Evolutionary conservation across 2,329 filamentous ascomycete species (phyloP), one percentile per base, ranked within the genome.

Genomic region (Penicillium sp.): DNA sequence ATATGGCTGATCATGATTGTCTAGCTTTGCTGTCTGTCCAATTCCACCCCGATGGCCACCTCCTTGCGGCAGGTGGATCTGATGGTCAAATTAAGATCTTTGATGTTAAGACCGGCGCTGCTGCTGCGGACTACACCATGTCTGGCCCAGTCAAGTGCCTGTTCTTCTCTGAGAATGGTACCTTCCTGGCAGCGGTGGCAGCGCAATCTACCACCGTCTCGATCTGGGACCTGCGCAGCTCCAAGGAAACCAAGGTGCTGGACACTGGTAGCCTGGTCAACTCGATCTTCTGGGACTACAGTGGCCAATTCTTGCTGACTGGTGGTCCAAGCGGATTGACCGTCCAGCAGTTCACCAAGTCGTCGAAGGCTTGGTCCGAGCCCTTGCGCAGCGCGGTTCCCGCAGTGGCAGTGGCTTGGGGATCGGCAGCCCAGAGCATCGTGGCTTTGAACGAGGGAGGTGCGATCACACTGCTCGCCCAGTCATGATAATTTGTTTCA

Each of bases 1-100:
- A 43, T 8, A 36, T 13, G 16, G 10, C 34, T 31, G 31, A 52
- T 47, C 58, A 19, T 67, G 75, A 2, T 16, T 66, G 49, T 34
- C 10, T 69, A 89, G 90, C 87, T 56, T 79, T 96, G 42, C 90
- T 89, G 1, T 84, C 87, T 47, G 89, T 87, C 60, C 85, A 88
- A 29, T 97, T 99, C 82, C 94, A 99, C 71, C 94, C 95, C 6
- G 94, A 99, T 69, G 94, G 94, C n/a, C 91, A 97, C 70, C 82
- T 99, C 5, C 86, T 97, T 65, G 93, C 91, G 34, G 89, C 88
- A 2, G 94, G 93, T 59, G 90, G 89, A n/a, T 78, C 79, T 9
- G 82, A 88, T 45, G 91, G 91, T 40, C 86, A 91, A 54, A 89
- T 99, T 71, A 91, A 92, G 72, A 84, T 99, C 49, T 97, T 90